Base-by-base conservation (phyloP, 768 basidiomycete genomes). In the Kwoniella dendrophila region DNA sequence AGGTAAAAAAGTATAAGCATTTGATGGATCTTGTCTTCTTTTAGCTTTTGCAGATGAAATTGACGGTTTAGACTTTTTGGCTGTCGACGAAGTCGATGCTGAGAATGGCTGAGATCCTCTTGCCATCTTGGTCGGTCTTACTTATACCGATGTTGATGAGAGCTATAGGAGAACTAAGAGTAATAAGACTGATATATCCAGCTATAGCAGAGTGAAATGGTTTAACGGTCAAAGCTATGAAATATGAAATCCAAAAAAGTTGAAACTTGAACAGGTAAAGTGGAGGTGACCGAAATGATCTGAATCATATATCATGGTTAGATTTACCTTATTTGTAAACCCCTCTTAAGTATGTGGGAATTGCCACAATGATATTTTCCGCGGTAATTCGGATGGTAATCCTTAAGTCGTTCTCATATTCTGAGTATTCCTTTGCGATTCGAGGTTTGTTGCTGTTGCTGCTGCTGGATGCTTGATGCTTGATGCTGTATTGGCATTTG, bases 1-100 rank as follows among this genome's bases (percentile, higher is more conserved):
- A 18, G 72, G 72, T 33, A 68, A 41, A 54, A 65, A 76, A 32
- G 74, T 73, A 57, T 76, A 76, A 14, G 72, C 70, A 43, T 69
- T 67, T 3, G 65, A 59, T 7, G 69, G 59, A 43, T 69, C 60
- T 41, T 61, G 44, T 33, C 63, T 62, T 12, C 43, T 29, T 47
- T 44, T 56, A 11, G 60, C 44, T 48, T 58, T 61, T 18, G 63
- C 27, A 24, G 30, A 24, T 41, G 40, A 36, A 45, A 56, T 47
- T 2, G 55, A n/a, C n/a, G n/a, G 20, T 20, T 59, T 62, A 8
- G 44, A 7, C 16, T 36, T 40, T 18, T 45, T 34, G 24, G 48
- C 34, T 5, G 53, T 48, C 2, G 67, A 56, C 2, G 62, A 45
- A 10, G 67, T 61, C 1, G 67, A 59, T 4, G 62, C 52, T 8